A percentile compares a stretch with the other conserved stretches of the same genome.
phyloP scores from a whole-genome alignment of 1,284 basidiomycete genomes.

The Schizopora paradoxa region DNA sequence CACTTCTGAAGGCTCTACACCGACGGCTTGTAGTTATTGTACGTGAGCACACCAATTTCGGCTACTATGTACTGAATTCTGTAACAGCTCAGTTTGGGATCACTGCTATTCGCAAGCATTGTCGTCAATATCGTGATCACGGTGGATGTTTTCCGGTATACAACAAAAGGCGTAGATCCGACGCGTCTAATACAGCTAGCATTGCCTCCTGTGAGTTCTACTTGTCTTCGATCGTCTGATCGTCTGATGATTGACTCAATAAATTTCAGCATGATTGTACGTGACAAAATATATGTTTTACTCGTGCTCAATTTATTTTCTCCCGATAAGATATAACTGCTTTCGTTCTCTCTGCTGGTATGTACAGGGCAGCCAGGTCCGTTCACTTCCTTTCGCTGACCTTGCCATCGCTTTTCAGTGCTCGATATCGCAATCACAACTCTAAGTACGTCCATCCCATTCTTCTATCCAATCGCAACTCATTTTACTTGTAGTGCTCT shows the following conservation, averaged over 20 bases:
- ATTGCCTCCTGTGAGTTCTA: slow-evolving; percentile 21
- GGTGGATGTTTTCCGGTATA: slow-evolving; percentile 19
- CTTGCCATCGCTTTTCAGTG: slow-evolving; percentile 15
- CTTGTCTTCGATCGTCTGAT: background rate
- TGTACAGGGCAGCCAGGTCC: slow-evolving; percentile 1
- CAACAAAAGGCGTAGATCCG: slow-evolving; percentile 18
- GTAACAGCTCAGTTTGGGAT: slow-evolving; percentile 19
- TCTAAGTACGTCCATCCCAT: slow-evolving; percentile 20
- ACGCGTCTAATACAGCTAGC: slow-evolving; percentile 19
- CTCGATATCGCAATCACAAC: slow-evolving; percentile 26
- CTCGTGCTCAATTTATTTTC: slow-evolving; percentile 1
- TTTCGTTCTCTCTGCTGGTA: slow-evolving; percentile 25
- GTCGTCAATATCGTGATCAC: slow-evolving; percentile 23
- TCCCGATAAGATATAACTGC: slow-evolving; percentile 22
- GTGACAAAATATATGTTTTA: background rate
- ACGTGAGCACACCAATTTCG: no score
- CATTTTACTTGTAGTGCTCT: slow-evolving; percentile 21
- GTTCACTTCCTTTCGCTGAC: background rate
- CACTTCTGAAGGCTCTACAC: slow-evolving; percentile 22
- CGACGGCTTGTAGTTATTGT: slow-evolving; percentile 23
- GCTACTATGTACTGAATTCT: no score
- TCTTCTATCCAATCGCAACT: background rate
- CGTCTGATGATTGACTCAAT: background rate
- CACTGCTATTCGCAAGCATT: slow-evolving; percentile 22
- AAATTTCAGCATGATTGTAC: slow-evolving; percentile 10